These are phyloP conservation scores for Stephanodiscus triporus DNA, from an alignment of 108 stramenopile genomes.

Conservation along the genomic window DNA sequence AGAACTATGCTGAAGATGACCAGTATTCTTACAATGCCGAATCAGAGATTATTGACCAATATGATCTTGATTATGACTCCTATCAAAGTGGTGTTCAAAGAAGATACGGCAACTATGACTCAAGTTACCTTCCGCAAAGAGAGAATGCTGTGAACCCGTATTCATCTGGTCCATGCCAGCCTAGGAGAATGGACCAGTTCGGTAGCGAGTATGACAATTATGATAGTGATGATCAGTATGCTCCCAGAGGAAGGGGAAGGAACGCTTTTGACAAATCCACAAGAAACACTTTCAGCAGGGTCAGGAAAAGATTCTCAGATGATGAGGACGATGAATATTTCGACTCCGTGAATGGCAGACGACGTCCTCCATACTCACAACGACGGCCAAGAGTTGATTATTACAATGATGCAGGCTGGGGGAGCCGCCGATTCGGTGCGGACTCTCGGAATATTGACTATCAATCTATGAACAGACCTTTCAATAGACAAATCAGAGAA, in stretches of 20 bases:
- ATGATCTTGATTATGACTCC: neutral
- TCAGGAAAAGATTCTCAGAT: neutral
- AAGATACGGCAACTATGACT: neutral
- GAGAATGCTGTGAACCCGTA: neutral
- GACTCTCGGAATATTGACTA: neutral
- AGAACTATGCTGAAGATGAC: neutral
- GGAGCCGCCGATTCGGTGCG: too few relatives aligned
- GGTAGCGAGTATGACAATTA: neutral
- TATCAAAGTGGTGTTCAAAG: constrained; percentile 1
- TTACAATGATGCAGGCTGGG: too few relatives aligned
- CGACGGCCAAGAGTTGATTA: neutral
- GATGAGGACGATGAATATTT: neutral
- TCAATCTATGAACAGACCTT: constrained; percentile 8
- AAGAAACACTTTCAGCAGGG: neutral
- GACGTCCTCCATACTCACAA: neutral
- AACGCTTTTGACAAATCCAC: neutral
- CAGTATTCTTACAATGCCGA: neutral
- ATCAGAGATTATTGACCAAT: neutral
- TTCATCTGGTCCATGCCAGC: neutral
- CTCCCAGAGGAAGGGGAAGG: neutral
- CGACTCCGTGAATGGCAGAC: too few relatives aligned
- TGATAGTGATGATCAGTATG: neutral
- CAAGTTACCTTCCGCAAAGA: neutral
- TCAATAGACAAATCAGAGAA: neutral
- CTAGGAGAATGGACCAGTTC: constrained; percentile 1